Evolutionary conservation across 805 yeast genomes (phyloP), one percentile per base, ranked within the genome.

Genomic region (Candida anglica): DNA sequence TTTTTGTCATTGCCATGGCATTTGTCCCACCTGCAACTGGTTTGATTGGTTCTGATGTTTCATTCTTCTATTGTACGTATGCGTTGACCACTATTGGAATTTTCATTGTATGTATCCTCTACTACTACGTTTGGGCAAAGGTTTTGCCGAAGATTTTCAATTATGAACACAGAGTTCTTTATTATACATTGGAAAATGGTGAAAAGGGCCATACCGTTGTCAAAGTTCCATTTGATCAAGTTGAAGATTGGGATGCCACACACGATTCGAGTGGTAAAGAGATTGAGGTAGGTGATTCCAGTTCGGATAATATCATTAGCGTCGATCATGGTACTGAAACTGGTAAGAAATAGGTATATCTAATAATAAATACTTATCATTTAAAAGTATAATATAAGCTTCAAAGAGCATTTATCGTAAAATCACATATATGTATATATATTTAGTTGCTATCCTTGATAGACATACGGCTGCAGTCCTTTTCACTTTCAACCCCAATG

Each of bases 21-120:
- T 66, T 58, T 41, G 70, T 66, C 21, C 71, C 71, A 19, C 71
- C 72, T 17, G 42, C 55, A 33, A 39, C 39, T 28, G 66, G 67
- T 3, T 50, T 63, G 38, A 63, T 44, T 20, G 72, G 71, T 3
- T 49, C 62, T 30, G 72, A 66, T 41, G 69, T 64, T 16, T 50
- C 65, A 3, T 66, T 66, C 44, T 65, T 66, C 43, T 66, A 66
- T 40, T 63, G 64, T 13, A 57, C 70, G 0, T 65, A 66, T 41
- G 63, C 70, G n/a, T 40, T 64, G 13, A 52, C 59, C 11, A 56
- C 66, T 4, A 44, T 65, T 34, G 69, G 69, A 2, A 32, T 66
- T 3, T 36, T 66, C 15, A 21, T 36, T 3, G 30, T 58, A 3
- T 66, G 70, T 46, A 44, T 52, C 17, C 36, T 30, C 7, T 66